Evolutionary conservation across 202 grass and related monocot genomes (phyloP).

Genomic region (Dendrocalamus latiflorus): DNA sequence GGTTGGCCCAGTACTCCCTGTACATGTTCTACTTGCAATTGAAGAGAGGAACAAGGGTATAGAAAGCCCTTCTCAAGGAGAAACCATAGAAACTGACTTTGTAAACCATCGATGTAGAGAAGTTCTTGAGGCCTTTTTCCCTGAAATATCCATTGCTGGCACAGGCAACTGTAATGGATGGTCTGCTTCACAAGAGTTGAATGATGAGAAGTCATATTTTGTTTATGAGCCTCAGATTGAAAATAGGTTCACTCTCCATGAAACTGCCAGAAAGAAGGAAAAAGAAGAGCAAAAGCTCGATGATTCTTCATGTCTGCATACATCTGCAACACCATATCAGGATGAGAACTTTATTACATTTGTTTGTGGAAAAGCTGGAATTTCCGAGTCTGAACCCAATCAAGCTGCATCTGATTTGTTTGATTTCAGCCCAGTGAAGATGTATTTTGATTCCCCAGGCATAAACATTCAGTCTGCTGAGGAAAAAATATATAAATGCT

Average conservation of each 20-base stretch:
- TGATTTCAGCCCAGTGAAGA: constrained; percentile 45
- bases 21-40: constrained; percentile 75
- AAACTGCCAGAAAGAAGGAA: constrained; percentile 19
- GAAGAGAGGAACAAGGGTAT: constrained; percentile 42
- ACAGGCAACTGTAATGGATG: constrained; percentile 24
- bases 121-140: constrained; percentile 55
- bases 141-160: constrained; percentile 57
- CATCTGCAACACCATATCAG: constrained; percentile 20
- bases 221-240: constrained; percentile 55
- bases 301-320: constrained; percentile 9
- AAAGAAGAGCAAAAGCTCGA: constrained; percentile 31
- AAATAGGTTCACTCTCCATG: constrained; percentile 14
- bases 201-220: constrained; percentile 62
- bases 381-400: constrained; percentile 40
- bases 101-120: constrained; percentile 48
- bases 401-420: constrained; percentile 11
- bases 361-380: constrained; percentile 51
- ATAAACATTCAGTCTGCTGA: constrained; percentile 44
- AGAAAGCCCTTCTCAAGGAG: constrained; percentile 21
- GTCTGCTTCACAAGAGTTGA: constrained; percentile 31
- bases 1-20: constrained; percentile 71
- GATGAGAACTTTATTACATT: constrained; percentile 62
- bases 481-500: constrained; percentile 43
- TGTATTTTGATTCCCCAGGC: constrained; percentile 53
- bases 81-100: constrained; percentile 28